A percentile compares a stretch with the other conserved stretches of the same genome.
These are phyloP conservation scores for Pterocarpus macrocarpus DNA, from an alignment of 306 rosid genomes.

Conservation along the genomic window DNA sequence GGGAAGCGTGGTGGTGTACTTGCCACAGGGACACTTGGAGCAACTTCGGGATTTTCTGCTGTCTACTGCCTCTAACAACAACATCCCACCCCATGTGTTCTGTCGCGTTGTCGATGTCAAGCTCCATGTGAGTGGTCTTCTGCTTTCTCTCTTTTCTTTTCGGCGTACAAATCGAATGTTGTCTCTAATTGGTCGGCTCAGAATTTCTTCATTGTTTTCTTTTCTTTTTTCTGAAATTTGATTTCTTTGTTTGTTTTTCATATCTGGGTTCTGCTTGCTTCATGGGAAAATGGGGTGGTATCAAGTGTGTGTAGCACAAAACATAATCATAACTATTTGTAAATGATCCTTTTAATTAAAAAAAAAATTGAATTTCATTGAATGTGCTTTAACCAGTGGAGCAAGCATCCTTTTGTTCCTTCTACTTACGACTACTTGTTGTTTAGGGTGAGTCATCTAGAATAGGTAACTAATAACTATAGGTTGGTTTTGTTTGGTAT, in stretches of 20 bases:
- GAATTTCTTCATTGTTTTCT: not conserved
- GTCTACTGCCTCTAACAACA: constrained; percentile 49
- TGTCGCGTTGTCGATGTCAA: constrained; percentile 90
- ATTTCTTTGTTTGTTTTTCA: not conserved
- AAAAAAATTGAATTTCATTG: not conserved
- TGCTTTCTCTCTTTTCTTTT: not conserved
- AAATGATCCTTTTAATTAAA: not conserved
- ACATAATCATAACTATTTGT: not conserved
- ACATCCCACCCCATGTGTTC: constrained; percentile 76
- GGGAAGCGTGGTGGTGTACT: constrained; percentile 76
- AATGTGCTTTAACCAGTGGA: constrained; percentile 2
- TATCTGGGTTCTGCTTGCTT: constrained; percentile 43
- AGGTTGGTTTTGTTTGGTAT: not conserved
- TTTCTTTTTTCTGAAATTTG: constrained; percentile 26
- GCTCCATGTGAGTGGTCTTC: constrained; percentile 70
- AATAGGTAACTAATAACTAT: not conserved
- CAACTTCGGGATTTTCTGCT: constrained; percentile 65
- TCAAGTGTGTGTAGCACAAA: not conserved
- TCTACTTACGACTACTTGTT: not conserved
- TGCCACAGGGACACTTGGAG: constrained; percentile 90
- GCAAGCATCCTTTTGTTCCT: not conserved
- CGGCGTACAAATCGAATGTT: constrained; percentile 22
- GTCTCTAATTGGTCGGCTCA: constrained; percentile 40
- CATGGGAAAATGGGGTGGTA: not conserved
- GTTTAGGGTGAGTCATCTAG: not conserved